Evolutionary conservation across 768 basidiomycete species (phyloP).

Genomic region (Holtermannia corniformis): DNA sequence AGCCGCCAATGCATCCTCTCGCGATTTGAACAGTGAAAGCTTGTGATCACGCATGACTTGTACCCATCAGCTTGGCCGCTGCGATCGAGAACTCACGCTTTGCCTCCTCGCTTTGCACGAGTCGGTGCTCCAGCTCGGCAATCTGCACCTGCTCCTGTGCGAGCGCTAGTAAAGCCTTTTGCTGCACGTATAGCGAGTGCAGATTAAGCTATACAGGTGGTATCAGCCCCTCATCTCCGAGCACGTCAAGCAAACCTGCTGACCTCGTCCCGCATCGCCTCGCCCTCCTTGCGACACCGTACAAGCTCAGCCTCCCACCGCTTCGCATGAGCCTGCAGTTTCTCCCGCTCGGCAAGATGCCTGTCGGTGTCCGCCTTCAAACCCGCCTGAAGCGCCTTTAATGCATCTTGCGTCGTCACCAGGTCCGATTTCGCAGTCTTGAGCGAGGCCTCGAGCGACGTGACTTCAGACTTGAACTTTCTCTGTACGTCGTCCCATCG

Average conservation of each 20-base stretch:
- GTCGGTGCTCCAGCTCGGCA: slow-evolving; percentile 27
- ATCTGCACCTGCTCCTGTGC: slow-evolving; percentile 30
- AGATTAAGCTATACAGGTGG: slow-evolving; percentile 18
- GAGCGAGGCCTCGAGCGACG: slow-evolving; percentile 6
- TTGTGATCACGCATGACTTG: slow-evolving; percentile 36
- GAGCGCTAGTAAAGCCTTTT: slow-evolving; percentile 24
- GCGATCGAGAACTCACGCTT: slow-evolving; percentile 14
- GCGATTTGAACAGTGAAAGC: slow-evolving; percentile 26
- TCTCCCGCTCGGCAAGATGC: background rate
- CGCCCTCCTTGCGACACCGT: slow-evolving; percentile 19
- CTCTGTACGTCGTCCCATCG: slow-evolving; percentile 2
- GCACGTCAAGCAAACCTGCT: background rate
- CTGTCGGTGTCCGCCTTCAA: slow-evolving; percentile 3
- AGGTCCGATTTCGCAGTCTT: slow-evolving; percentile 2
- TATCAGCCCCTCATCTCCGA: background rate
- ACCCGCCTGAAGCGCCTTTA: background rate
- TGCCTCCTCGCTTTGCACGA: slow-evolving; percentile 22
- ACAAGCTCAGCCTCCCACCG: slow-evolving; percentile 11
- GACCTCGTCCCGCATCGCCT: slow-evolving; percentile 31
- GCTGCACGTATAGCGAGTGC: slow-evolving; percentile 22
- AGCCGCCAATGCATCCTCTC: slow-evolving; percentile 21
- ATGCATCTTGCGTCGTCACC: background rate
- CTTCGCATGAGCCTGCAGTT: background rate
- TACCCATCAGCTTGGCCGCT: background rate
- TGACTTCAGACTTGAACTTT: slow-evolving; percentile 15